Conservation (phyloP, 2,329 filamentous ascomycete species). For the Rosellinia necatrix region DNA sequence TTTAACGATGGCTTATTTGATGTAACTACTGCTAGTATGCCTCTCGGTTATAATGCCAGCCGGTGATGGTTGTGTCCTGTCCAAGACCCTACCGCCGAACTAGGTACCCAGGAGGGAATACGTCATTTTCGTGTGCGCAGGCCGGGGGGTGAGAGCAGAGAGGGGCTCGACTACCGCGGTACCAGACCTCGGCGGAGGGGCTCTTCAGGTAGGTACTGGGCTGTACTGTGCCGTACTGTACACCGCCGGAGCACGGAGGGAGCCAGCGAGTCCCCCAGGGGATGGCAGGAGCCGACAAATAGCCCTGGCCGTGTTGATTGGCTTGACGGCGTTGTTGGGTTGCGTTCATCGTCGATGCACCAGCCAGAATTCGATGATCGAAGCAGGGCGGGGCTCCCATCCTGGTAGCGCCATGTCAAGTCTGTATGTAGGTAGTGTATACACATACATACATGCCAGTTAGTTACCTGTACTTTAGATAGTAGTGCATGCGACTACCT, state of each 20-base stretch:
- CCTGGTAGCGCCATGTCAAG: conserved; percentile 2
- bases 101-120: no score
- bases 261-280: not conserved
- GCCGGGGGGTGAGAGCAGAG: not conserved
- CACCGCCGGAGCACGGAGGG: conserved; percentile 13
- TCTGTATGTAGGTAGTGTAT: no score
- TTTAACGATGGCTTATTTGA: no score
- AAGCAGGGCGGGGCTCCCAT: conserved; percentile 11
- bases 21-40: no score
- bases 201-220: no score
- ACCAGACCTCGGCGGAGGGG: no score
- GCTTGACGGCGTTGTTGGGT: not conserved
- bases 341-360: conserved; percentile 23
- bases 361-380: conserved; percentile 28
- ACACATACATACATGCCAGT: no score
- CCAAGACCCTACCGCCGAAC: conserved; percentile 3
- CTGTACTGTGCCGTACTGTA: no score
- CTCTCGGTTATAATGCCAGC: no score
- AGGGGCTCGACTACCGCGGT: no score
- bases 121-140: conserved; percentile 18
- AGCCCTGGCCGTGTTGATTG: conserved; percentile 13
- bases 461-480: no score
- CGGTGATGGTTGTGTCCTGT: conserved; percentile 6
- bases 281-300: not conserved
- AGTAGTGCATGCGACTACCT: no score